Evolutionary conservation across 495 filamentous ascomycete genomes (phyloP).

Genomic region (Immersiella caudata): DNA sequence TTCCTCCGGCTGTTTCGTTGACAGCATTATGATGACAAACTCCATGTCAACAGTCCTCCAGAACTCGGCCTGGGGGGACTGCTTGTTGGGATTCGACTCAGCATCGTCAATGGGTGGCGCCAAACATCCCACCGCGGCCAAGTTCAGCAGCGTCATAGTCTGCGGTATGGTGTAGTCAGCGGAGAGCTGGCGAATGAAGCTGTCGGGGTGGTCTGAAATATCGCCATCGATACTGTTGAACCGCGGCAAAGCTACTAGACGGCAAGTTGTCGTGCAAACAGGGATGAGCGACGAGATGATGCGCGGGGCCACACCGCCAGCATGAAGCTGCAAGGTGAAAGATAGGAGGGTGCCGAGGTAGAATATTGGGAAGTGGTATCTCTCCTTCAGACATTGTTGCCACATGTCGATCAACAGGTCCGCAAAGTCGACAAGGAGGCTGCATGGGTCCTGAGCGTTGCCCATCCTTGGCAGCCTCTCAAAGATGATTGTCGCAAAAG

Average conservation of each 20-base stretch:
- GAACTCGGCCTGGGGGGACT: conserved; percentile 39
- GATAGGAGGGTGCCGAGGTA: conserved; percentile 44
- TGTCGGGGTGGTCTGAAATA: conserved; percentile 31
- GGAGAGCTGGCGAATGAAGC: conserved; percentile 26
- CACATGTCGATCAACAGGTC: conserved; percentile 49
- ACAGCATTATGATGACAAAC: conserved; percentile 50
- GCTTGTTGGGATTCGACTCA: conserved; percentile 15
- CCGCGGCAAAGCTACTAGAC: conserved; percentile 34
- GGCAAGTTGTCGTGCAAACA: conserved; percentile 43
- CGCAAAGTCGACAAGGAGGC: conserved; percentile 48
- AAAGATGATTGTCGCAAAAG: conserved; percentile 49
- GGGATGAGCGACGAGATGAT: conserved; percentile 47
- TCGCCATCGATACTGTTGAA: conserved; percentile 33
- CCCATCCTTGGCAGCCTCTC: conserved; percentile 45
- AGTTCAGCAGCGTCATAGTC: conserved; percentile 45
- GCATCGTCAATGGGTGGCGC: conserved; percentile 19
- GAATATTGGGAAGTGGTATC: conserved; percentile 47
- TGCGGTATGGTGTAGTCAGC: conserved; percentile 43
- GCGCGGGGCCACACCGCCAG: conserved; percentile 43
- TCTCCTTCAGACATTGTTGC: conserved; percentile 46
- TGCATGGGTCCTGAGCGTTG: conserved; percentile 38
- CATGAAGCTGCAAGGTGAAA: conserved; percentile 46
- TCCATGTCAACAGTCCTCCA: conserved; percentile 51
- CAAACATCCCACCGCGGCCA: conserved; percentile 45
- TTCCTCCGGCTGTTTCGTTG: conserved; percentile 46